Conservation (phyloP, 208 protist genomes). For the Trypanosoma congolense region DNA sequence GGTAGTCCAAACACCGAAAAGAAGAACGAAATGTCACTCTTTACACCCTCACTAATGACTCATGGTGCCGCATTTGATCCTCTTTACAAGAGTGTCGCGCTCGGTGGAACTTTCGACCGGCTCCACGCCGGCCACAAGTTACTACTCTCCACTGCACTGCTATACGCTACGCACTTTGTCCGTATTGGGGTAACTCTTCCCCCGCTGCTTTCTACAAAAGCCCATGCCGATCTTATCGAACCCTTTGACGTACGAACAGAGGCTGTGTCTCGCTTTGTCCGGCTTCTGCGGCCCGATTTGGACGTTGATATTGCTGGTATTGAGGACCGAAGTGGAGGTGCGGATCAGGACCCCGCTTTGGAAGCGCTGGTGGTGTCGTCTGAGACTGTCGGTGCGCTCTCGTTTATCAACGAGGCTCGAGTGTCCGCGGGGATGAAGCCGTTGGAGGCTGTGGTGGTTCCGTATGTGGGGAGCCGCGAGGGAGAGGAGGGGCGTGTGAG, state of each 20-base stretch:
- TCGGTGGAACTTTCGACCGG: conserved; percentile 89
- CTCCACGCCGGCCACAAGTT: conserved; percentile 88
- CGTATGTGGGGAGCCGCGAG: conserved; percentile 35
- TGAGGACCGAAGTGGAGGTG: conserved; percentile 61
- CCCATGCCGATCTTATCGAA: conserved; percentile 59
- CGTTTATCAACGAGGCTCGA: conserved; percentile 63
- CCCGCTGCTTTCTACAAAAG: conserved; percentile 59
- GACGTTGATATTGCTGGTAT: conserved; percentile 64
- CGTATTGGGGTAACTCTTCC: conserved; percentile 69
- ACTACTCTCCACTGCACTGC: conserved; percentile 66
- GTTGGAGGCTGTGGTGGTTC: conserved; percentile 50
- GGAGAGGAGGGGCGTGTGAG: conserved; percentile 40
- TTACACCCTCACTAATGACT: conserved; percentile 17
- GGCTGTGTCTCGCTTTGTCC: conserved; percentile 47
- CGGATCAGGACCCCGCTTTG: conserved; percentile 47
- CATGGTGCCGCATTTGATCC: conserved; percentile 40
- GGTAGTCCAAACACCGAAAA: neutral
- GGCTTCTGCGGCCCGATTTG: conserved; percentile 45
- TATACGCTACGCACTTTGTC: conserved; percentile 54
- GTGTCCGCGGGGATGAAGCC: conserved; percentile 40
- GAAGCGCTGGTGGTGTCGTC: conserved; percentile 78
- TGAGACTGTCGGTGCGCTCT: conserved; percentile 57
- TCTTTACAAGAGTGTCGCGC: conserved; percentile 66
- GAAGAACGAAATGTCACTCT: neutral
- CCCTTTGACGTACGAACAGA: conserved; percentile 50